A percentile compares a stretch with the other conserved stretches of the same genome.
These are phyloP conservation scores for Picochlorum sp. DNA, from an alignment of 139 green algal species.

Conservation along the genomic window DNA sequence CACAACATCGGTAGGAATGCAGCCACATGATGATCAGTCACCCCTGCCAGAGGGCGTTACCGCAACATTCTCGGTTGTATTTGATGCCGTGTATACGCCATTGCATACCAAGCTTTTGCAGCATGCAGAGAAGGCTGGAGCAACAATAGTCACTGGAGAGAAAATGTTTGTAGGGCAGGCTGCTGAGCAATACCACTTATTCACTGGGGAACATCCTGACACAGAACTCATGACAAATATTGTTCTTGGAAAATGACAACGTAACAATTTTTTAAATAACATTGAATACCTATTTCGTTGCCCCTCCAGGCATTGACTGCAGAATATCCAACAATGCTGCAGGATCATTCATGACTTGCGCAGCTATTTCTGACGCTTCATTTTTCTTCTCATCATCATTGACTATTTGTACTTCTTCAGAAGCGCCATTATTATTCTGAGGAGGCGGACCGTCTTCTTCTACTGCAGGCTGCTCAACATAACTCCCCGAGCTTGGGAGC, in stretches of 20 bases:
- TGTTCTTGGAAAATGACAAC: slow-evolving; percentile 25
- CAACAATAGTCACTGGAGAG: slow-evolving; percentile 52
- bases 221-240: slow-evolving; percentile 50
- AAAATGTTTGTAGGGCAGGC: slow-evolving; percentile 99
- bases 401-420: not conserved
- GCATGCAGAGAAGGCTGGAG: slow-evolving; percentile 44
- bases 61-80: slow-evolving; percentile 67
- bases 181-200: slow-evolving; percentile 82
- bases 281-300: not conserved
- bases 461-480: slow-evolving; percentile 8
- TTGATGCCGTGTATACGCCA: slow-evolving; percentile 97
- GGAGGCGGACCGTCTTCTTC: not conserved
- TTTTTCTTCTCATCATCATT: slow-evolving; percentile 1
- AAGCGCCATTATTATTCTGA: not conserved
- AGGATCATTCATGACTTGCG: slow-evolving; percentile 11
- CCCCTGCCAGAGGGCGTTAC: slow-evolving; percentile 54
- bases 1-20: slow-evolving; percentile 91
- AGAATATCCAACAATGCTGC: slow-evolving; percentile 23
- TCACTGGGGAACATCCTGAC: slow-evolving; percentile 47
- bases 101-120: slow-evolving; percentile 73
- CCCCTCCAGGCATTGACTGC: not conserved
- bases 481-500: not conserved
- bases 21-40: slow-evolving; percentile 48
- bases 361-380: slow-evolving; percentile 19
- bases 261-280: too few relatives aligned